Evolutionary conservation across 148 eudicot genomes (phyloP), one percentile per base, ranked within the genome.

Genomic region (Gaultheria prostrata): DNA sequence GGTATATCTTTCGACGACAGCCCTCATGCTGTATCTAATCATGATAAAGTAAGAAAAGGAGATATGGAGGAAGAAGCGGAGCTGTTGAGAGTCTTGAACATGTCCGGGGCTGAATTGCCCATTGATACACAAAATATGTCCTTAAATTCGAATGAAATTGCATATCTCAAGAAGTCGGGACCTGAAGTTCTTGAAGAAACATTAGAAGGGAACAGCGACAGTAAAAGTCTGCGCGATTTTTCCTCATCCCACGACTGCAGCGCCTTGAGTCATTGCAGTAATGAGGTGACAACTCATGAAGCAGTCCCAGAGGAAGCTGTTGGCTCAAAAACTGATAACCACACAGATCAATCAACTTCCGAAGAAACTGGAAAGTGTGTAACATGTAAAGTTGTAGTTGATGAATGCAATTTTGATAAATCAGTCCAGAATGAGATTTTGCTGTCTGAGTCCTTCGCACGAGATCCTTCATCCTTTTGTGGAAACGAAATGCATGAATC

Each of bases 21-120:
- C 83, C 89, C 93, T 20, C 78, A 67, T 48, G 77, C 90, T 76
- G 77, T 45, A 51, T 65, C 92, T 35, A 86, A 86, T 63, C 84
- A 87, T 45, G 59, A 71, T 6, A 86, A 81, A 73, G 79, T 81
- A 45, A 90, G 87, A 53, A 92, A 93, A 92, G 97, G 94, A 82
- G 97, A 96, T 82, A 59, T 90, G 86, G 91, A 91, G 85, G 98
- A 96, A 89, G 99, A 89, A 89, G 93, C 85, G 26, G 91, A 92
- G 89, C 86, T 96, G 72, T 76, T 93, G 81, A 90, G 86, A 86
- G 92, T 82, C 45, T 61, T 93, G 85, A 85, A 89, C 82, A 59
- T 93, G 26, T 96, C 99, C 51, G 91, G 90, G 86, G 76, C 59
- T 69, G 89, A 90, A 75, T 51, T 49, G 32, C 77, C 84, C 24